Percentiles rank a stretch among this genome's conserved stretches.
These are phyloP conservation scores for Clonostachys sp. DNA, from an alignment of 2,329 filamentous ascomycete species.

Conservation along the genomic window DNA sequence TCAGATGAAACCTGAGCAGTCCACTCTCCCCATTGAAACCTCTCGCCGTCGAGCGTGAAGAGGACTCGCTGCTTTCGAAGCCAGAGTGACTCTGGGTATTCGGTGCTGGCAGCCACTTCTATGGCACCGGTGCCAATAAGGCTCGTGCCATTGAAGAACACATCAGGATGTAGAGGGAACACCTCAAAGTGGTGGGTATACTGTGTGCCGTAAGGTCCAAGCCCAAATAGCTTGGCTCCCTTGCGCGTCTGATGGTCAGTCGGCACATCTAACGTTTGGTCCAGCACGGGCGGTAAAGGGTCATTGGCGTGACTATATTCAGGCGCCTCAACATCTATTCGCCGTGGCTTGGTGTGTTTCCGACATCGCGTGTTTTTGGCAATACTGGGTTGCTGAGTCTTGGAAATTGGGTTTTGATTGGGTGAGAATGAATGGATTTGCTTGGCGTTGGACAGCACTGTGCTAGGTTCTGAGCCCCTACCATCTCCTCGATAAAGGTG, in stretches of 20 bases:
- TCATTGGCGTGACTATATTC: conserved; percentile 50
- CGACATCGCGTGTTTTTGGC: conserved; percentile 24
- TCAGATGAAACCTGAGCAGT: conserved; percentile 55
- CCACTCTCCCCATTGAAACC: conserved; percentile 52
- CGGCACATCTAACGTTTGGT: conserved; percentile 3
- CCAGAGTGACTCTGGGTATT: conserved; percentile 16
- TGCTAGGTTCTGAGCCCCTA: background rate
- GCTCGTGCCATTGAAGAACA: conserved; percentile 57
- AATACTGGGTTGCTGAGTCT: too few species aligned
- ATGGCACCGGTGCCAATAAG: conserved; percentile 52
- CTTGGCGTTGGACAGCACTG: background rate
- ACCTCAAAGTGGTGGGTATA: conserved; percentile 61
- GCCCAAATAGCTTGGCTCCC: conserved; percentile 34
- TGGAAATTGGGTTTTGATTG: too few species aligned
- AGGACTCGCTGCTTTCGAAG: conserved; percentile 13
- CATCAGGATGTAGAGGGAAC: conserved; percentile 49
- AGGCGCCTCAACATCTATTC: conserved; percentile 43
- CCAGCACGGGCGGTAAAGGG: conserved; percentile 27
- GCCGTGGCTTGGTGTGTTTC: conserved; percentile 37
- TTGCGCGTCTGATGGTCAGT: conserved; percentile 2
- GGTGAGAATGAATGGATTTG: too few species aligned
- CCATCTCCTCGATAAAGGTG: background rate
- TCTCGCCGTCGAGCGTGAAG: conserved; percentile 42
- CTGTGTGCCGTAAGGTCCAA: conserved; percentile 56
- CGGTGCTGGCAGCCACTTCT: conserved; percentile 22